A percentile compares a stretch with the other conserved stretches of the same genome.
These are phyloP conservation scores for Phytophthora tubulina DNA, from an alignment of 352 stramenopile species.

Conservation along the genomic window DNA sequence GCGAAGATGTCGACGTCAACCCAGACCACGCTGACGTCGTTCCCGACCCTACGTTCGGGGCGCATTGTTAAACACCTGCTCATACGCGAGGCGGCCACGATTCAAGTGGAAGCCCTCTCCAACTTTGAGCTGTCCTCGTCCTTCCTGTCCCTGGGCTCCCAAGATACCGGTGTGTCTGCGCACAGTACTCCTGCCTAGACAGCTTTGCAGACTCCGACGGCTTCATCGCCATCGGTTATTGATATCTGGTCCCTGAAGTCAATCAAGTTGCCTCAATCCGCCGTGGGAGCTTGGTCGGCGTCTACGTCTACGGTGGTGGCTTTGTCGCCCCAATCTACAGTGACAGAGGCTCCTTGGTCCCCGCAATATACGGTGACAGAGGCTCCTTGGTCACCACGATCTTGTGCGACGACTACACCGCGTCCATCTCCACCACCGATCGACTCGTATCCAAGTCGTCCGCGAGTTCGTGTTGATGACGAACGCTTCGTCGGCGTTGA, in stretches of 20 bases:
- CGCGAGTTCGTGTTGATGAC: background rate
- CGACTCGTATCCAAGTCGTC: background rate
- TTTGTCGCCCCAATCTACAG: background rate
- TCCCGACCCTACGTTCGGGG: background rate
- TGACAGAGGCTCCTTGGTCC: background rate
- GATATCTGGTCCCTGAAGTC: background rate
- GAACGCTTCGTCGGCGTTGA: background rate
- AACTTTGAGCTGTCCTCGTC: background rate
- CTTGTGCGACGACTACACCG: background rate
- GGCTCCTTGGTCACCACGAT: background rate
- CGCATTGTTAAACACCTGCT: background rate
- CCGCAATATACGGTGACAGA: background rate
- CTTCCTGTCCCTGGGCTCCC: background rate
- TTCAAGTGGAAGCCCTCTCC: background rate
- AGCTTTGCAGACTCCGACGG: too few species aligned
- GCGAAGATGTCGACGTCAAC: background rate
- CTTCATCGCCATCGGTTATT: background rate
- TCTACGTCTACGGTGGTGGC: background rate
- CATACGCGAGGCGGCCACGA: background rate
- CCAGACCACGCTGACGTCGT: background rate
- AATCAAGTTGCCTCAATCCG: background rate
- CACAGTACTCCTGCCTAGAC: background rate
- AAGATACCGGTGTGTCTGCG: background rate
- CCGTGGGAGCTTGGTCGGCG: too few species aligned
- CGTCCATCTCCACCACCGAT: too few species aligned